Percentiles rank a stretch among this genome's conserved stretches.
These are phyloP conservation scores for Peronospora farinosa DNA, from an alignment of 352 stramenopile species.

Conservation along the genomic window DNA sequence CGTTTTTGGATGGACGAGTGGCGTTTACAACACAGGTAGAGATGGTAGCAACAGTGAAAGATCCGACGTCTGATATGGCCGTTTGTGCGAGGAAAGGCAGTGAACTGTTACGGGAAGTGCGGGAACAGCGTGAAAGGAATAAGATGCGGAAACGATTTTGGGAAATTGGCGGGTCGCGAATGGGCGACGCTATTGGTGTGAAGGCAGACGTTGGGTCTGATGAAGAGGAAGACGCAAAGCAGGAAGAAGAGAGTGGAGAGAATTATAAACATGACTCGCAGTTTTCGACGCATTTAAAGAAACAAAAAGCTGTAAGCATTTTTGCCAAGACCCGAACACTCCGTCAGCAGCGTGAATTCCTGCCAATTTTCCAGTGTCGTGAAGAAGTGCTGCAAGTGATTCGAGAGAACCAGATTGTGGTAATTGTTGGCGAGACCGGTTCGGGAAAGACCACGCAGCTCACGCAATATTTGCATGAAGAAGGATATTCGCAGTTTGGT, in stretches of 20 bases:
- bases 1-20: conserved; percentile 93
- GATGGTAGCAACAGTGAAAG: conserved; percentile 93
- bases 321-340: conserved; percentile 96
- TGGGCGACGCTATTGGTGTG: conserved; percentile 95
- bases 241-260: conserved; percentile 47
- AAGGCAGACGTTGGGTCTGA: conserved; percentile 52
- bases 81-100: conserved; percentile 92
- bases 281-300: conserved; percentile 93
- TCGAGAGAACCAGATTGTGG: conserved; percentile 96
- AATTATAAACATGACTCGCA: conserved; percentile 94
- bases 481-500: conserved; percentile 84
- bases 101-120: conserved; percentile 68
- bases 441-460: conserved; percentile 98
- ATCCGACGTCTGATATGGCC: conserved; percentile 94
- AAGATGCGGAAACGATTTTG: conserved; percentile 98
- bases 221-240: conserved; percentile 49
- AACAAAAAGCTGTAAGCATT: conserved; percentile 86
- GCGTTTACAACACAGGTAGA: conserved; percentile 93
- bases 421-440: conserved; percentile 98
- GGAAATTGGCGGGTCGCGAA: conserved; percentile 95
- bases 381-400: conserved; percentile 96
- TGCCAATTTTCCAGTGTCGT: conserved; percentile 93
- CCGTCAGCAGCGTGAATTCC: conserved; percentile 92
- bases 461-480: conserved; percentile 92
- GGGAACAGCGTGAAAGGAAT: conserved; percentile 68